phyloP scores from a whole-genome alignment of 75 land plant species.

The Pseudotsuga menziesii region DNA sequence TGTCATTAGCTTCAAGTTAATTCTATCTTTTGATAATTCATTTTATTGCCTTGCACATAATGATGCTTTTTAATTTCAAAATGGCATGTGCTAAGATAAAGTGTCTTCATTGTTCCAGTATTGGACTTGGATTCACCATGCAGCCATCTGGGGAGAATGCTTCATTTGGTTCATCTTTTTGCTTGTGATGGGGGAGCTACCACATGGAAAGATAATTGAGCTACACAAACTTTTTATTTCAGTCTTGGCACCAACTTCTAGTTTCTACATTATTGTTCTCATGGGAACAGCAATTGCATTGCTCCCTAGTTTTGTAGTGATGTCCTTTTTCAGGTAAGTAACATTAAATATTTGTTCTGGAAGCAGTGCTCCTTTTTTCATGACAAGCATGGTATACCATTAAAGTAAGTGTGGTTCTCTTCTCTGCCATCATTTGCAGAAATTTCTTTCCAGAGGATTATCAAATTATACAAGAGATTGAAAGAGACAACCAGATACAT shows the following conservation, averaged over 20 bases:
- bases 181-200: conserved; percentile 25
- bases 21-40: too few relatives aligned
- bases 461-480: too few relatives aligned
- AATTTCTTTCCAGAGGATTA: too few relatives aligned
- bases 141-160: conserved; percentile 36
- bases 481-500: too few relatives aligned
- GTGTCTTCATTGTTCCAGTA: conserved; percentile 15
- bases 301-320: conserved; percentile 27
- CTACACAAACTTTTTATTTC: conserved; percentile 19
- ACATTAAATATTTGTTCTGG: neutral
- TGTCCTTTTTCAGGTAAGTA: conserved; percentile 11
- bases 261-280: conserved; percentile 30
- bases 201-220: conserved; percentile 14
- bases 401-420: neutral
- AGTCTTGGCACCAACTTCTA: conserved; percentile 23
- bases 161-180: conserved; percentile 33
- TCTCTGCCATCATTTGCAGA: neutral
- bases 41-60: too few relatives aligned
- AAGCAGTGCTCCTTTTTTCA: neutral
- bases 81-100: too few relatives aligned
- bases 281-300: conserved; percentile 25
- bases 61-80: too few relatives aligned
- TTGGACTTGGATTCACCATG: conserved; percentile 49
- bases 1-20: too few relatives aligned
- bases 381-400: neutral